Evolutionary conservation across 768 basidiomycete species (phyloP).

Genomic region (Amanita pallidorosea): DNA sequence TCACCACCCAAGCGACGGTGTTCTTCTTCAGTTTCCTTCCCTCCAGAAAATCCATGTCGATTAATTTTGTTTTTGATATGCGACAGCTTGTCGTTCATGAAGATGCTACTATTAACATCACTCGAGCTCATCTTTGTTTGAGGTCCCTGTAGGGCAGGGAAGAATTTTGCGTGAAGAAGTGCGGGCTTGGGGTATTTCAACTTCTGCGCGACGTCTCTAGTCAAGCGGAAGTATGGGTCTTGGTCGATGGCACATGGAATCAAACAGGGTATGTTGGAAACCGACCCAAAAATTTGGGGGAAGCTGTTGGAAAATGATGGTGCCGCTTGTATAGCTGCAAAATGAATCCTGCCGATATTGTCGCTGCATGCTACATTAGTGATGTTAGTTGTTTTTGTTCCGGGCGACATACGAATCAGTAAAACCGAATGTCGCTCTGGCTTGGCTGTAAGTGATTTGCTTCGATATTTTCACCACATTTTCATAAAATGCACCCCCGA

Average conservation of each 20-base stretch:
- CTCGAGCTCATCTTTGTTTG: conserved; percentile 99
- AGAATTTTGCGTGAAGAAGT: conserved; percentile 92
- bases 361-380: conserved; percentile 44
- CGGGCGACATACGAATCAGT: conserved; percentile 72
- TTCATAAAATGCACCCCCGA: conserved; percentile 89
- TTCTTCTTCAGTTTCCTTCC: conserved; percentile 91
- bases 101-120: conserved; percentile 86
- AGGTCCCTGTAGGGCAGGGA: conserved; percentile 95
- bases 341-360: conserved; percentile 97
- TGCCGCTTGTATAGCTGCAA: conserved; percentile 89
- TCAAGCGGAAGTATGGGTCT: conserved; percentile 95
- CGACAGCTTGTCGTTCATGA: conserved; percentile 85
- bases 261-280: conserved; percentile 76
- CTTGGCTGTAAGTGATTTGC: conserved; percentile 87
- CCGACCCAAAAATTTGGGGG: conserved; percentile 89
- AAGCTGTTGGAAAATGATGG: conserved; percentile 98
- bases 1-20: conserved; percentile 83
- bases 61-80: conserved; percentile 99
- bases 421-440: conserved; percentile 95
- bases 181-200: conserved; percentile 94
- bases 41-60: conserved; percentile 92
- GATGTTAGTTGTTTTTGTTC: neutral
- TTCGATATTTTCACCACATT: conserved; percentile 91
- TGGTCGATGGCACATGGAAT: conserved; percentile 99
- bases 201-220: conserved; percentile 88